These are phyloP conservation scores for Ballota nigra DNA, from an alignment of 257 asterid genomes.

Conservation along the genomic window DNA sequence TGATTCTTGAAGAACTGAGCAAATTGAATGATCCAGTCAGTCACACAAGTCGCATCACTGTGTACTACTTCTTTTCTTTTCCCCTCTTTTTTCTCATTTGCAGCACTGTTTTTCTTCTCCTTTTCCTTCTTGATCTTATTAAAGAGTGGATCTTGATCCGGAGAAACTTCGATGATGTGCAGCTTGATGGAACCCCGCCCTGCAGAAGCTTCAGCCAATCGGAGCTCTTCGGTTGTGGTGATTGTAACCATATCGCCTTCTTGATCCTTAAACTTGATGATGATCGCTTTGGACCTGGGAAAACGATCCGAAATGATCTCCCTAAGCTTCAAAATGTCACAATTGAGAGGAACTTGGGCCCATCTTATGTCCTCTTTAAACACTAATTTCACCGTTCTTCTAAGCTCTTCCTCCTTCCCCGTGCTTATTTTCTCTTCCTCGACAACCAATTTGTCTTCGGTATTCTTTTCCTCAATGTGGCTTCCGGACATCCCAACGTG, in stretches of 20 bases:
- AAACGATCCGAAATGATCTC: constrained; percentile 57
- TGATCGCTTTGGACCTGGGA: constrained; percentile 55
- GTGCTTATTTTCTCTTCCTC: constrained; percentile 59
- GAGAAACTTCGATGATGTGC: constrained; percentile 61
- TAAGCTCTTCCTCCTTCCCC: constrained; percentile 41
- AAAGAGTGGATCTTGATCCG: constrained; percentile 65
- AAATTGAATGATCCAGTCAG: constrained; percentile 83
- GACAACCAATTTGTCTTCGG: constrained; percentile 55
- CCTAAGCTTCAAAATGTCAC: constrained; percentile 54
- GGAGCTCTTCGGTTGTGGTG: constrained; percentile 66
- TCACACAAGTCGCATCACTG: constrained; percentile 49
- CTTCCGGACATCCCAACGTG: constrained; percentile 12
- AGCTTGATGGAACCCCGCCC: constrained; percentile 56
- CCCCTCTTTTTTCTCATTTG: constrained; percentile 30
- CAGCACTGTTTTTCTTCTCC: constrained; percentile 27
- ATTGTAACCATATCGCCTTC: constrained; percentile 89
- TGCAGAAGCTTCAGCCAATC: constrained; percentile 75
- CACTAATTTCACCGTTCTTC: constrained; percentile 59
- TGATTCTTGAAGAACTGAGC: constrained; percentile 73
- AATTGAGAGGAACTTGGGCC: constrained; percentile 69
- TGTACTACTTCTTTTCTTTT: constrained; percentile 30
- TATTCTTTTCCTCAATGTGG: constrained; percentile 25
- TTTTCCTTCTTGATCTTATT: constrained; percentile 31
- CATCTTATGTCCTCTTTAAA: constrained; percentile 91
- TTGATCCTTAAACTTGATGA: constrained; percentile 73